phyloP scores from a whole-genome alignment of 2,329 filamentous ascomycete genomes.

The Aureobasidium sp. region DNA sequence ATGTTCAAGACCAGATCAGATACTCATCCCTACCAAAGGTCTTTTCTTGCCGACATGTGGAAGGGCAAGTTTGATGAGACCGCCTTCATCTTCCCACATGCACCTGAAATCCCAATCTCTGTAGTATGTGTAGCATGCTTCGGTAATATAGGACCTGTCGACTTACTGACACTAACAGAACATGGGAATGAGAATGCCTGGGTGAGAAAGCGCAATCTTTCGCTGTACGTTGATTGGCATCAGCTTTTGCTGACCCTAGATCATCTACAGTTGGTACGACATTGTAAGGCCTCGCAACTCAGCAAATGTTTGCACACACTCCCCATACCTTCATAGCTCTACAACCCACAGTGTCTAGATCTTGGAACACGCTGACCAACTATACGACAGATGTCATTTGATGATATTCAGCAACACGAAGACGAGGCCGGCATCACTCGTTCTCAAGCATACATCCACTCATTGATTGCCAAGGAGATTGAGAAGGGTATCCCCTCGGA shows the following conservation, averaged over 20 bases:
- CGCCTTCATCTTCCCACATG: conserved; percentile 90
- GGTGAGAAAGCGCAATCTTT: conserved; percentile 5
- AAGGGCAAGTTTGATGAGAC: conserved; percentile 78
- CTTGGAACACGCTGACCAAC: not conserved
- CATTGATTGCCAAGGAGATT: conserved; percentile 73
- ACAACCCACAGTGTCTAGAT: not conserved
- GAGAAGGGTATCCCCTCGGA: conserved; percentile 71
- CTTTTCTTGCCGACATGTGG: conserved; percentile 80
- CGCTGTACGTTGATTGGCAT: too few relatives aligned
- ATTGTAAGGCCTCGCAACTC: conserved; percentile 51
- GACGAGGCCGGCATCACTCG: conserved; percentile 68
- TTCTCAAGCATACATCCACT: conserved; percentile 69
- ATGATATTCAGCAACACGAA: conserved; percentile 43
- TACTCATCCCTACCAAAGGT: conserved; percentile 39
- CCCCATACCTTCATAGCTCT: not conserved
- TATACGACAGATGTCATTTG: conserved; percentile 35
- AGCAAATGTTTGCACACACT: conserved; percentile 20
- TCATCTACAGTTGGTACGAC: conserved; percentile 61
- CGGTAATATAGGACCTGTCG: not conserved
- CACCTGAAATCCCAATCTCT: conserved; percentile 80
- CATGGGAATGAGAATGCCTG: conserved; percentile 12
- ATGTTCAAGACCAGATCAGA: not conserved
- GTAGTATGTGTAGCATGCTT: conserved; percentile 46
- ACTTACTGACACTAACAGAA: not conserved
- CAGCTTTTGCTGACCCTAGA: not conserved